Percentiles rank a stretch among this genome's conserved stretches.
Conservation (phyloP, 371 early-diverging fungal species). For the Choanephora cucurbitarum region DNA sequence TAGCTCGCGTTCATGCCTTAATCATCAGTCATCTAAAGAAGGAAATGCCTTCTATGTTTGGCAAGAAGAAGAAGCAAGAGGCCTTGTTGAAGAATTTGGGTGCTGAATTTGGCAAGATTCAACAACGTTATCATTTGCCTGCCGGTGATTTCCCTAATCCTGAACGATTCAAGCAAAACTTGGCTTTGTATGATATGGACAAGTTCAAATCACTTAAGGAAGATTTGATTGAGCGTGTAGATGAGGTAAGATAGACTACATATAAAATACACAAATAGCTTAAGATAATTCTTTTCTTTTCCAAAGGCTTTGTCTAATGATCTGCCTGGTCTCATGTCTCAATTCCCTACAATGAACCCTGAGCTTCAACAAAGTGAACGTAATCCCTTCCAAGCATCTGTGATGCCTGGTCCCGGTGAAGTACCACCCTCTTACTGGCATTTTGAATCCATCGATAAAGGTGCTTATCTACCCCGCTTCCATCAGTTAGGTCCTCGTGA, state of each 20-base stretch:
- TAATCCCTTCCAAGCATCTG: conserved; percentile 55
- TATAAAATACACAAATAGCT: background rate
- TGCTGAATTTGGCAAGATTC: conserved; percentile 68
- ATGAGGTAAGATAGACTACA: conserved; percentile 38
- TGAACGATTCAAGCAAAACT: conserved; percentile 53
- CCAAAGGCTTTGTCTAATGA: conserved; percentile 59
- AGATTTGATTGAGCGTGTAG: conserved; percentile 56
- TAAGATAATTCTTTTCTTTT: too few species aligned
- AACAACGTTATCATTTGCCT: conserved; percentile 58
- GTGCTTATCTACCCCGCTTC: conserved; percentile 47
- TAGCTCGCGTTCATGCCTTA: conserved; percentile 83
- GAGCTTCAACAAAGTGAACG: conserved; percentile 44
- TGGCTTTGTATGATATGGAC: conserved; percentile 66
- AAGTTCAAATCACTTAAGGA: conserved; percentile 70
- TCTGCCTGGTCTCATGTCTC: conserved; percentile 66
- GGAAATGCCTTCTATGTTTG: conserved; percentile 87
- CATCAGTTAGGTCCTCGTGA: conserved; percentile 56
- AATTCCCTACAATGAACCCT: conserved; percentile 60
- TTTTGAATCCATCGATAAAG: conserved; percentile 57
- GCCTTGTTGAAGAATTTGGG: conserved; percentile 64
- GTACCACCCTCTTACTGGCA: conserved; percentile 62
- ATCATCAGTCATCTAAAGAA: conserved; percentile 82
- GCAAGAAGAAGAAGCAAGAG: conserved; percentile 72
- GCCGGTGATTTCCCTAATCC: conserved; percentile 70
- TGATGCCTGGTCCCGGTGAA: conserved; percentile 32